Conservation (phyloP, 1,284 basidiomycete species). For the Ustilago bromivora region DNA sequence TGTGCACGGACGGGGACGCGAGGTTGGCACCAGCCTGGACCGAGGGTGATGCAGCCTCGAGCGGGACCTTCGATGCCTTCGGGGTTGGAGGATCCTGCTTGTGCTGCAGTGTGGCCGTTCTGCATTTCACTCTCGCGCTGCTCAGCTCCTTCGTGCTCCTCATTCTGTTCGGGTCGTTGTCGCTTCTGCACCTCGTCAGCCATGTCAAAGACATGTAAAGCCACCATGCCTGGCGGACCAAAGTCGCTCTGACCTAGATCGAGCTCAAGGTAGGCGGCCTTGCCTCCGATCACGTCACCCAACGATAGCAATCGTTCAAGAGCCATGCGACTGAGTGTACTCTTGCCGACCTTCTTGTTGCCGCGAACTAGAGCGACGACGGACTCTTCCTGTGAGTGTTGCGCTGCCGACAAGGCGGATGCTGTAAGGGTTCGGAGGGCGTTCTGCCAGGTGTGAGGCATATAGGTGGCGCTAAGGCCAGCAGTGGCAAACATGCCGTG, state of each 20-base stretch:
- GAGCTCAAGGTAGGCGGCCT: conserved; percentile 89
- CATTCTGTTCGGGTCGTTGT: not conserved
- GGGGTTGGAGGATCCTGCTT: not conserved
- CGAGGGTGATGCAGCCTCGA: conserved; percentile 31
- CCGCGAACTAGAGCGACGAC: conserved; percentile 79
- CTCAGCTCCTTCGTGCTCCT: not conserved
- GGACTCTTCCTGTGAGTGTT: conserved; percentile 37
- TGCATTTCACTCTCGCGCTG: not conserved
- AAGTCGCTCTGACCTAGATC: conserved; percentile 96
- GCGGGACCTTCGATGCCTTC: not conserved
- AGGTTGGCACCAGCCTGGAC: conserved; percentile 70
- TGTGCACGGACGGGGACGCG: conserved; percentile 80
- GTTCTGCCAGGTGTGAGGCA: conserved; percentile 40
- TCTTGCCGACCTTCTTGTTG: conserved; percentile 88
- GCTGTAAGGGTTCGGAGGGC: conserved; percentile 19
- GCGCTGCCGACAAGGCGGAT: conserved; percentile 25
- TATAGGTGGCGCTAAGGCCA: conserved; percentile 43
- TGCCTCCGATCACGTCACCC: conserved; percentile 71
- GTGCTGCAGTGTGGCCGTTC: not conserved
- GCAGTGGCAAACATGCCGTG: conserved; percentile 19
- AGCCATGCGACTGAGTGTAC: conserved; percentile 81
- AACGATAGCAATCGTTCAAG: conserved; percentile 78
- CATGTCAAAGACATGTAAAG: conserved; percentile 77
- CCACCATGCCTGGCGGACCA: conserved; percentile 85
- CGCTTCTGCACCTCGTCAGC: not conserved